Evolutionary conservation across 305 asterid genomes (phyloP).

Genomic region (Fraxinus angustifolia): DNA sequence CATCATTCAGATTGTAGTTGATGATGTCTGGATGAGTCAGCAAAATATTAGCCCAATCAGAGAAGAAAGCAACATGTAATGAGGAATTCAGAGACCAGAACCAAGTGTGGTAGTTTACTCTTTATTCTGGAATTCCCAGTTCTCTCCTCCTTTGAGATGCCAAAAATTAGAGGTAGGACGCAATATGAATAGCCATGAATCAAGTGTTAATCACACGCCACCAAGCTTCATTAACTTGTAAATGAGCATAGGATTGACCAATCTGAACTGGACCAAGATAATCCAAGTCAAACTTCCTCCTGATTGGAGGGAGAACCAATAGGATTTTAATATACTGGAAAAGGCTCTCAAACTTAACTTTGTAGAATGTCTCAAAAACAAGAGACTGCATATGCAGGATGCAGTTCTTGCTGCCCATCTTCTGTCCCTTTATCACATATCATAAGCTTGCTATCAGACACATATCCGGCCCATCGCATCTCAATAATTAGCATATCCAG

Average conservation of each 20-base stretch:
- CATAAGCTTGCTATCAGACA: conserved; percentile 19
- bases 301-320: not conserved
- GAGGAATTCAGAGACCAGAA: not conserved
- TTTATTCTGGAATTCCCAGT: not conserved
- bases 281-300: not conserved
- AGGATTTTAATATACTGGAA: not conserved
- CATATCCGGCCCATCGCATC: conserved; percentile 46
- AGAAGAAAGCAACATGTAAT: not conserved
- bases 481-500: conserved; percentile 46
- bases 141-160: not conserved
- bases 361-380: not conserved
- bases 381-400: conserved; percentile 7
- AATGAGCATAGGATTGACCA: not conserved
- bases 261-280: not conserved
- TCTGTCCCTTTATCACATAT: conserved; percentile 12
- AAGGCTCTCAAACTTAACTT: not conserved
- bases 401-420: conserved; percentile 26
- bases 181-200: not conserved
- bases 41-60: not conserved
- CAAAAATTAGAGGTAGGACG: not conserved
- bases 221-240: not conserved
- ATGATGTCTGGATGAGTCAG: not conserved
- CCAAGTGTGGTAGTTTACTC: not conserved
- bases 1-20: not conserved
- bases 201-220: not conserved